Evolutionary conservation across 805 yeast species (phyloP), one percentile per base, ranked within the genome.

Genomic region (Naumovozyma baii): DNA sequence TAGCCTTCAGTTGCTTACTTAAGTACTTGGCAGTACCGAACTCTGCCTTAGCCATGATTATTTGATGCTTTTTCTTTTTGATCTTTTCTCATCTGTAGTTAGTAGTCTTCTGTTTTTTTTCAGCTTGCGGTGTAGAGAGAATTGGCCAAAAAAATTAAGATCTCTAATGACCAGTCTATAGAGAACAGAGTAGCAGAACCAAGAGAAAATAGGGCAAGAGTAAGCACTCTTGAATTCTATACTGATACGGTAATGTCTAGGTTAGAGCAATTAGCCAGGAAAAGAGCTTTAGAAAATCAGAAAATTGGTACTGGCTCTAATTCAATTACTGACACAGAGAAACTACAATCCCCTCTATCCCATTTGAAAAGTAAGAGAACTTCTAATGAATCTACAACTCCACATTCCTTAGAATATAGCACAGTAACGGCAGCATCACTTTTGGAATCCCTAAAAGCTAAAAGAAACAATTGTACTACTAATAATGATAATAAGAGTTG

Each of bases 1-100:
- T 69, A 18, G 85, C 76, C 62, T 83, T 84, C 70, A 84, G 72
- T 58, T 80, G 78, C 52, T 83, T 85, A 22, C 90, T 72, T 37
- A 81, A 65, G 57, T 74, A 75, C 55, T 82, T 82, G 26, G 94
- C 78, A 9, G 80, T 70, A 5, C 82, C 83, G 35, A 67, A 67
- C 48, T 76, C 81, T 39, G 83, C 79, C 48, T 69, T 65, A 7
- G 39, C 41, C 45, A 39, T 42, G n/a, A n/a, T n/a, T n/a, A n/a
- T n/a, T 16, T 74, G 80, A 76, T 76, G 29, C 17, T 37, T 31
- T 9, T 14, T n/a, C 39, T 13, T 10, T 14, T 18, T 34, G 32
- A 9, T 30, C 33, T 14, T 26, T 18, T n/a, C 34, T 32, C n/a
- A n/a, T n/a, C n/a, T n/a, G n/a, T n/a, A n/a, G n/a, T n/a, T n/a